Evolutionary conservation across 768 basidiomycete genomes (phyloP), one percentile per base, ranked within the genome.

Genomic region (Nidula microcarpa): DNA sequence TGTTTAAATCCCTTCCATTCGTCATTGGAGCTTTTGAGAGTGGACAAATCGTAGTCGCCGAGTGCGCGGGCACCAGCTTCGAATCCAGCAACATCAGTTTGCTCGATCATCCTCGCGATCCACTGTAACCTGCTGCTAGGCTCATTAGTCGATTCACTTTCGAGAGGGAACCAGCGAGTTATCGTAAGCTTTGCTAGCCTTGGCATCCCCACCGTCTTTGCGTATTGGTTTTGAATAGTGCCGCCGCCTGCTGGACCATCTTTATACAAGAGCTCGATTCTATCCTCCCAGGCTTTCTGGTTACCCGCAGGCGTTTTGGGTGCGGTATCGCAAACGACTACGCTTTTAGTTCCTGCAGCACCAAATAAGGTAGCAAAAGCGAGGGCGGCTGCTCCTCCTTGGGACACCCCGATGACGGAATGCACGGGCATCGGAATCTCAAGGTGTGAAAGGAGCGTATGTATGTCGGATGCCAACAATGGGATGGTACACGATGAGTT

Each of bases 341-440:
- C 60, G 52, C 70, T 71, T 35, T 66, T 65, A 2, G 77, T 68
- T 4, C 44, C 39, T 34, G 68, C 57, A 16, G 62, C 51, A 5
- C 68, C 66, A 48, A 70, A 72, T 36, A 72, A 64, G 0, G 72
- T 67, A 5, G 70, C 70, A 53, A 79, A 78, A 1, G 74, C 74
- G n/a, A 82, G 72, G 0, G 75, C 72, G 3, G 74, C 70, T 6
- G 79, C 77, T 0, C 80, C 81, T 0, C 81, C 81, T 55, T 81
- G 79, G 1, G 78, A 80, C 5, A 80, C 81, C 13, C 80, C 81
- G 30, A 82, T 74, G 17, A 81, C 62, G 14, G 73, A 62, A 45
- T 78, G 74, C 18, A 77, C 70, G 2, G 74, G 73, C 5, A 61
- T 68, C 0, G 68, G 59, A 17, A 79, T 72, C 2, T 57, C 52